Percentiles rank a stretch among this genome's conserved stretches.
phyloP scores from a whole-genome alignment of 768 basidiomycete genomes.

The Tubosaeta sp. region DNA sequence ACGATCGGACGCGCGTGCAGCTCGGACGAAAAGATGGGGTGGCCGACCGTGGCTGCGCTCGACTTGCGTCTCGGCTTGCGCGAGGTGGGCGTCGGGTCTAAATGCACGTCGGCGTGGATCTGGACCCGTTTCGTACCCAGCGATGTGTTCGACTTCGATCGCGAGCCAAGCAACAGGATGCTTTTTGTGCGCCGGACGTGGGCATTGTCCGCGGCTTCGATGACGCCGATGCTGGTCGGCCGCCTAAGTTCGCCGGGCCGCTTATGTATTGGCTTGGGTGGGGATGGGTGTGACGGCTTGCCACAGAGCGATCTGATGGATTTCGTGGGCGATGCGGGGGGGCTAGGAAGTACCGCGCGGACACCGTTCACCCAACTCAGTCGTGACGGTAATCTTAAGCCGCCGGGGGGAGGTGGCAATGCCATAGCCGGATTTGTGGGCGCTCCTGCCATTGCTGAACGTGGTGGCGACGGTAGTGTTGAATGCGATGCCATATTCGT shows the following conservation, averaged over 20 bases:
- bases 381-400: constrained; percentile 30
- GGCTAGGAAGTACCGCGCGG: constrained; percentile 27
- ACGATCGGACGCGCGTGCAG: not conserved
- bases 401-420: constrained; percentile 26
- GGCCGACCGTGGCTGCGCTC: constrained; percentile 16
- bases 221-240: constrained; percentile 27
- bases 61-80: constrained; percentile 26
- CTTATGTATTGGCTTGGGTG: constrained; percentile 6
- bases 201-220: constrained; percentile 26
- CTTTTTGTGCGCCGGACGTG: constrained; percentile 29
- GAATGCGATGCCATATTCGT: constrained; percentile 5
- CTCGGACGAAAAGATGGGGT: not conserved
- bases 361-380: constrained; percentile 27
- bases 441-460: constrained; percentile 3
- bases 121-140: constrained; percentile 26
- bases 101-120: constrained; percentile 22
- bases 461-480: constrained; percentile 5
- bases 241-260: constrained; percentile 14
- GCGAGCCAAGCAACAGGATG: constrained; percentile 28
- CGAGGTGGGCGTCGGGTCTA: constrained; percentile 4
- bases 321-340: constrained; percentile 27
- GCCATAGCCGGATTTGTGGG: constrained; percentile 6
- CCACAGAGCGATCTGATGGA: constrained; percentile 5
- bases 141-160: constrained; percentile 21
- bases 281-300: constrained; percentile 4